Base-by-base conservation (phyloP, 106 monocot genomes). In the Posidonia australis region DNA sequence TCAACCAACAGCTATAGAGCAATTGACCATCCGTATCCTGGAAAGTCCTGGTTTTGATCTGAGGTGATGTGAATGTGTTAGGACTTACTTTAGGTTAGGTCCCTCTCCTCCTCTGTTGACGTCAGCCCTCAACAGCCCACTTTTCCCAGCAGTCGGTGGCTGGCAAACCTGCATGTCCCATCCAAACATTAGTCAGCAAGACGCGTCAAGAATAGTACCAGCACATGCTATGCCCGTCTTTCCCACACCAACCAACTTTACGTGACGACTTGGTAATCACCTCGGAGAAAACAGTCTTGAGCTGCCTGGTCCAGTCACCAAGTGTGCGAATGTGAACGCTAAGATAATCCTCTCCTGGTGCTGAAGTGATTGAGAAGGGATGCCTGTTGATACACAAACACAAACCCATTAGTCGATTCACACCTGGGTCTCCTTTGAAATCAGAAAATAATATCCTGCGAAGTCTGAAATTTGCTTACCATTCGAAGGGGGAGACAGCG, bases 281-380 rank as follows among this genome's bases (percentile, higher is more conserved):
- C 93, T 81, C 79, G 0, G 93, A 86, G 78, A 94, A 94, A 12
- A 94, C 89, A 4, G 58, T 67, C 69, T 80, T 81, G 17, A 94
- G 86, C 74, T 89, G 83, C 16, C 81, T 30, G 1, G 93, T 94
- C 93, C 93, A 94, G 77, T 94, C 93, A n/a, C 93, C 93, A 3
- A 86, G 71, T 1, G 89, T 89, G 0, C 93, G 67, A 22, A 94
- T 94, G 27, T 94, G 93, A 11, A 94, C 93, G 51, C 93, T 94
- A 14, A 94, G 56, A 52, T 77, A 90, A 66, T 94, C 77, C 51
- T 94, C 93, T 44, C 80, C 83, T 1, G 93, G 89, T 0, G 93
- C 89, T 42, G 93, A 94, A 9, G 93, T 94, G 65, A 94, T 86
- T 14, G 93, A 94, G 76, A 94, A 94, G 11, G 93, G 93, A 46